Conservation (phyloP, 257 asterid genomes). For the Echites panduratus region DNA sequence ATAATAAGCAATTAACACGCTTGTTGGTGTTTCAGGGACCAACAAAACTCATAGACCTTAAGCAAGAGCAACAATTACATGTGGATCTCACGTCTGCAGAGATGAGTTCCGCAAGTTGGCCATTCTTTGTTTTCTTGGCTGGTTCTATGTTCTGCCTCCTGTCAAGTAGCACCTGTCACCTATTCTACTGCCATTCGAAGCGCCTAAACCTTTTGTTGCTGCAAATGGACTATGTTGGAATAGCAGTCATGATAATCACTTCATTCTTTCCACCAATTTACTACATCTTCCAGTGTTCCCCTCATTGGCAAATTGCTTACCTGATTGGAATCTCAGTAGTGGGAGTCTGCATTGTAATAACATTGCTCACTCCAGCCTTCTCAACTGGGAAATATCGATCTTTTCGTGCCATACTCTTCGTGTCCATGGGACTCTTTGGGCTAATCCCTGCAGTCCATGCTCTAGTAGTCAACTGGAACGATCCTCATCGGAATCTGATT, state of each 20-base stretch:
- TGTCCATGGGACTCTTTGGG: slow-evolving; percentile 85
- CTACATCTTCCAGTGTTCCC: slow-evolving; percentile 86
- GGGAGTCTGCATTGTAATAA: slow-evolving; percentile 57
- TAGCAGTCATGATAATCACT: slow-evolving; percentile 89
- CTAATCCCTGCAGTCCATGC: slow-evolving; percentile 74
- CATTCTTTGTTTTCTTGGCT: slow-evolving; percentile 63
- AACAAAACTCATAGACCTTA: slow-evolving; percentile 42
- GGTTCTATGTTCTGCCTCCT: slow-evolving; percentile 95
- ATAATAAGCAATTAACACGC: not conserved
- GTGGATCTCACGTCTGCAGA: slow-evolving; percentile 31
- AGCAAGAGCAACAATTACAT: slow-evolving; percentile 36
- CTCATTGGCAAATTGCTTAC: slow-evolving; percentile 71
- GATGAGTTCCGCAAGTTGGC: slow-evolving; percentile 55
- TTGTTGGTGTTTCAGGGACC: slow-evolving; percentile 40
- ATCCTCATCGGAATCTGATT: slow-evolving; percentile 54
- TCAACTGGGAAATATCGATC: slow-evolving; percentile 53
- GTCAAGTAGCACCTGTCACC: slow-evolving; percentile 82
- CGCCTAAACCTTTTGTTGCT: slow-evolving; percentile 44
- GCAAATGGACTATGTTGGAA: slow-evolving; percentile 83
- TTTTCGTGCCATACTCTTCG: slow-evolving; percentile 61
- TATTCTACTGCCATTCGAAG: slow-evolving; percentile 79
- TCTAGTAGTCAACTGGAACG: slow-evolving; percentile 55
- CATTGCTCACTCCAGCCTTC: slow-evolving; percentile 66
- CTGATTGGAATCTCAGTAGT: slow-evolving; percentile 61
- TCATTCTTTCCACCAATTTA: slow-evolving; percentile 93